These are phyloP conservation scores for Fusarium incarnatum DNA, from an alignment of 2,329 filamentous ascomycete species.

Conservation along the genomic window DNA sequence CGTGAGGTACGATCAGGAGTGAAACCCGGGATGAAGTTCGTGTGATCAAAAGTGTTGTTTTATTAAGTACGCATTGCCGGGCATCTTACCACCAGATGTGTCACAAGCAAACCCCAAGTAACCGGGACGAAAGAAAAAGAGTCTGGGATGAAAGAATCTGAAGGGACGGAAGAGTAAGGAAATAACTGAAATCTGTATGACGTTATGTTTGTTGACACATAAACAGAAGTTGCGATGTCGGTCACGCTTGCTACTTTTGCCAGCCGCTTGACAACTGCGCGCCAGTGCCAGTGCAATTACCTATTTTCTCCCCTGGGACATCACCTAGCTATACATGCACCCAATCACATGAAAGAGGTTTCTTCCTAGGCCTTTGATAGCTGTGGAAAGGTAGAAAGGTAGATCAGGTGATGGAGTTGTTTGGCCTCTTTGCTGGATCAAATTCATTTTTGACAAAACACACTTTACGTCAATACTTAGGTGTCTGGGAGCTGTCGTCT, in stretches of 20 bases:
- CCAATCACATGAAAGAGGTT: no score
- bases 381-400: constrained; percentile 32
- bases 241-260: not conserved
- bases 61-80: no score
- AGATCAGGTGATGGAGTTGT: constrained; percentile 13
- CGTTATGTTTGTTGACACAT: not conserved
- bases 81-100: no score
- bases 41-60: no score
- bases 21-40: no score
- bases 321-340: no score
- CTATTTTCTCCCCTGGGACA: not conserved
- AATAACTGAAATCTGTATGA: no score
- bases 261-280: not conserved
- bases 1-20: not conserved
- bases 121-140: no score
- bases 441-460: not conserved
- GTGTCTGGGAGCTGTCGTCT: no score
- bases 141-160: no score
- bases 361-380: constrained; percentile 1
- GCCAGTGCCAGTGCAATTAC: not conserved
- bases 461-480: no score
- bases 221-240: not conserved
- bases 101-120: no score
- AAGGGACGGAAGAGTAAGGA: not conserved
- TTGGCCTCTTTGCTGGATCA: not conserved